These are phyloP conservation scores for Ceratocystis diversiconidia DNA, from an alignment of 2,329 filamentous ascomycete species.

Conservation along the genomic window DNA sequence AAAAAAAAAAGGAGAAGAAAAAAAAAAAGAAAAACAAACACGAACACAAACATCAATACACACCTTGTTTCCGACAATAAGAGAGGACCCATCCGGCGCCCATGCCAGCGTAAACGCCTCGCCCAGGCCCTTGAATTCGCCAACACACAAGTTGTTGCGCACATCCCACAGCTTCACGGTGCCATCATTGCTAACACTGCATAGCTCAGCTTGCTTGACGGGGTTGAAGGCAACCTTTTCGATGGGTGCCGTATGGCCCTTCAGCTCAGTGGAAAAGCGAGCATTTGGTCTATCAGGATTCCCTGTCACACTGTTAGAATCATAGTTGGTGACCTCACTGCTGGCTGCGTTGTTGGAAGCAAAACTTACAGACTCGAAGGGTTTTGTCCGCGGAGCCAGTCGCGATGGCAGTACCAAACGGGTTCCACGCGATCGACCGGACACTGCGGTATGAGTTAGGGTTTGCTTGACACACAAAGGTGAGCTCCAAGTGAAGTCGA, in stretches of 20 bases:
- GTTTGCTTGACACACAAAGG: conserved; percentile 33
- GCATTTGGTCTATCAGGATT: conserved; percentile 64
- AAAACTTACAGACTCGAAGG: conserved; percentile 53
- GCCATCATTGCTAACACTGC: conserved; percentile 59
- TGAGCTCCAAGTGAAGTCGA: conserved; percentile 35
- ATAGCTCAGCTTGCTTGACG: conserved; percentile 60
- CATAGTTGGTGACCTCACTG: background rate
- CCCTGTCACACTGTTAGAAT: conserved; percentile 30
- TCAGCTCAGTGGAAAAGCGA: conserved; percentile 61
- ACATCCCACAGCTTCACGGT: conserved; percentile 71
- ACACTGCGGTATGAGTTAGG: conserved; percentile 35
- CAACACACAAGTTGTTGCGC: conserved; percentile 53
- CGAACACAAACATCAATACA: conserved; percentile 19
- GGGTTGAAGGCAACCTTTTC: conserved; percentile 71
- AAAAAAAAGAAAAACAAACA: conserved; percentile 20
- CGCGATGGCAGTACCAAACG: conserved; percentile 67
- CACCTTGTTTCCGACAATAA: conserved; percentile 63
- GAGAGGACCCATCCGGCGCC: conserved; percentile 54
- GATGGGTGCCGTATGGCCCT: conserved; percentile 49
- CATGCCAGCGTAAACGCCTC: conserved; percentile 59
- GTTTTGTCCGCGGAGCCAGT: conserved; percentile 56
- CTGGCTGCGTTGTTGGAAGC: too few species aligned
- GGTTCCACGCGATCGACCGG: conserved; percentile 78
- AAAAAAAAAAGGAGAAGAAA: background rate
- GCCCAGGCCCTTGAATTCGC: conserved; percentile 52